phyloP scores from a whole-genome alignment of 192 early-diverging fungal species.

The Entrophospora sp. region DNA sequence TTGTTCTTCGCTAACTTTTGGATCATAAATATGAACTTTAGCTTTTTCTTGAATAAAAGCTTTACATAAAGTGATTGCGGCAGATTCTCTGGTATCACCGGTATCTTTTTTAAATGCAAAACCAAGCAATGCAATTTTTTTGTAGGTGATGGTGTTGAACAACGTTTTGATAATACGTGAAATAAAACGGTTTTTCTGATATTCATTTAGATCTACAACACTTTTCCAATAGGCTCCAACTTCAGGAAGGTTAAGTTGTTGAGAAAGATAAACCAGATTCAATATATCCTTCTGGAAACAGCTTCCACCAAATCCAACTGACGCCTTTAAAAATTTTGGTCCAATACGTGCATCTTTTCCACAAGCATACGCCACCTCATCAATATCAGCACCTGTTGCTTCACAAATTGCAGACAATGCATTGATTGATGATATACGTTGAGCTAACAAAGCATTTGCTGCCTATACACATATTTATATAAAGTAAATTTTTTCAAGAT shows the following conservation, averaged over 20 bases:
- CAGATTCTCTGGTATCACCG: conserved; percentile 85
- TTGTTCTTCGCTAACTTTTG: conserved; percentile 70
- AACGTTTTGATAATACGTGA: conserved; percentile 59
- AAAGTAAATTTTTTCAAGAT: not conserved
- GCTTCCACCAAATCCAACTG: conserved; percentile 88
- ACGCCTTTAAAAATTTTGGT: conserved; percentile 81
- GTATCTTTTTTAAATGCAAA: conserved; percentile 96
- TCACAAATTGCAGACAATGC: conserved; percentile 87
- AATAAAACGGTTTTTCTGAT: conserved; percentile 81
- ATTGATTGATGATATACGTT: conserved; percentile 90
- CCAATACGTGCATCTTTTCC: conserved; percentile 82
- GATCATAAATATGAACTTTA: conserved; percentile 75
- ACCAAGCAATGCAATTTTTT: conserved; percentile 71
- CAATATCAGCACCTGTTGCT: conserved; percentile 81
- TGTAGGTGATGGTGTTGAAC: conserved; percentile 74
- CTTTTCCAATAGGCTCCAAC: conserved; percentile 92
- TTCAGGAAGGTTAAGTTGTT: conserved; percentile 75
- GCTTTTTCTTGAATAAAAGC: conserved; percentile 74
- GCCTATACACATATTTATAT: conserved; percentile 55
- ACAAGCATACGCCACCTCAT: conserved; percentile 85
- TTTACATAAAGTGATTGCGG: conserved; percentile 78
- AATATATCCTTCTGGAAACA: conserved; percentile 95
- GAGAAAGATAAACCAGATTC: conserved; percentile 82
- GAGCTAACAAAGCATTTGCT: conserved; percentile 87
- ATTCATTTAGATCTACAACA: conserved; percentile 86